Base-by-base conservation (phyloP, 495 filamentous ascomycete genomes). In the Xeromyces bisporus region DNA sequence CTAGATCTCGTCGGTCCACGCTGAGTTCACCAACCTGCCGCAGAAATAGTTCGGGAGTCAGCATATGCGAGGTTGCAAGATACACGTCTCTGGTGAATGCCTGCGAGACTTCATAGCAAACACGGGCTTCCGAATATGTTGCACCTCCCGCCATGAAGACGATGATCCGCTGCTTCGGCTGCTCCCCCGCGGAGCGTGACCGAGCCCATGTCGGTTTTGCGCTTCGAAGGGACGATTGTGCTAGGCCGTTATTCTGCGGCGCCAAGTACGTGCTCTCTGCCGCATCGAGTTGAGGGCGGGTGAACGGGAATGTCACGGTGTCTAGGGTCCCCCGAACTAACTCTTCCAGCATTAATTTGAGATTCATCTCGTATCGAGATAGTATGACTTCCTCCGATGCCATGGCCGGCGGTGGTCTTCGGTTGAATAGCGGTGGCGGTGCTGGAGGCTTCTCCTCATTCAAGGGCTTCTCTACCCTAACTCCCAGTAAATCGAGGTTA, bases 61-160 rank as follows among this genome's bases (percentile, higher is more conserved):
- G 58, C 80, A 96, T 92, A 50, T 97, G 87, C 8, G 72, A 80
- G 1, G 82, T 86, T n/a, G 74, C 77, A 8, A 97, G 67, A 54
- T 85, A 86, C n/a, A 93, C 64, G 40, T 96, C 89, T 25, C 77
- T 71, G 33, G 65, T 69, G 36, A 64, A 69, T 28, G 67, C 43
- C 35, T 77, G 65, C 6, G 80, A 77, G 26, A 87, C 50, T 39
- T 97, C 86, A 43, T 96, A 94, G 56, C 89, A 96, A 12, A 77
- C 65, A 31, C 91, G 73, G 5, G 79, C 60, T 56, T 97, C 89
- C 1, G 79, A 77, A 50, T 86, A 89, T 2, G 86, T 97, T 5
- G 91, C 91, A 24, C 89, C 89, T 21, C 91, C 89, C 12, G 89
- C 87, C 73, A 96, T 78, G 51, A 94, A 94, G 28, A 96, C 77